Evolutionary conservation across 108 stramenopile genomes (phyloP), one percentile per base, ranked within the genome.

Genomic region (Craspedostauros australis): DNA sequence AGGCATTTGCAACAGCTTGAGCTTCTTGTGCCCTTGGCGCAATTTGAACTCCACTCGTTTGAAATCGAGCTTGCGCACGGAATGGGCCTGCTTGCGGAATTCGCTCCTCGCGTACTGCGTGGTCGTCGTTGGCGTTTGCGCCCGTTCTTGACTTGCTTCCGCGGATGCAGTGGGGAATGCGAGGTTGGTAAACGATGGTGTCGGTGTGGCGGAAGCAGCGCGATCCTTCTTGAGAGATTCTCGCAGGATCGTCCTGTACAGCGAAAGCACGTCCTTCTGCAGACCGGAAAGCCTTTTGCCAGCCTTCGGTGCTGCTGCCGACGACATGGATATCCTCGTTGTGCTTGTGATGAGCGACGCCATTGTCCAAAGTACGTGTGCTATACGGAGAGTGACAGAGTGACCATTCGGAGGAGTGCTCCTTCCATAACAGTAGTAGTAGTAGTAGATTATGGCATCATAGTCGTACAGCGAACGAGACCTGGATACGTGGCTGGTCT

Each of bases 1-100:
- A 2, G 88, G 84, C 88, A 91, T 91, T 63, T 86, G 61, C 34
- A 91, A 50, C 21, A 91, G 44, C 32, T 86, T 73, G 57, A 91
- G 50, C 52, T 86, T 80, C 46, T 91, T 91, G 39, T 77, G 64
- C 25, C 88, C 88, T 39, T 86, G 75, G 15, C 88, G 65, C 16
- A 91, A 75, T 51, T 72, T 70, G 64, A 84, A 79, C 59, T 91
- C 88, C 44, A 91, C 82, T 11, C 62, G 73, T 54, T 72, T 72
- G 47, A 86, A 91, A 62, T 91, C 88, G 7, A 77, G 76, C 39
- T 78, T 51, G 27, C 47, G 50, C 6, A 82, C 73, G 33, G 21
- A 26, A 4, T 33, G 33, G 6, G 75, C 76, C 54, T 91, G 82
- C 24, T 54, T 51, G 0, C 84, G 76, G 53, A 91, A 91, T 70